phyloP scores from a whole-genome alignment of 73 alveolate species.

The Stentor coeruleus region DNA sequence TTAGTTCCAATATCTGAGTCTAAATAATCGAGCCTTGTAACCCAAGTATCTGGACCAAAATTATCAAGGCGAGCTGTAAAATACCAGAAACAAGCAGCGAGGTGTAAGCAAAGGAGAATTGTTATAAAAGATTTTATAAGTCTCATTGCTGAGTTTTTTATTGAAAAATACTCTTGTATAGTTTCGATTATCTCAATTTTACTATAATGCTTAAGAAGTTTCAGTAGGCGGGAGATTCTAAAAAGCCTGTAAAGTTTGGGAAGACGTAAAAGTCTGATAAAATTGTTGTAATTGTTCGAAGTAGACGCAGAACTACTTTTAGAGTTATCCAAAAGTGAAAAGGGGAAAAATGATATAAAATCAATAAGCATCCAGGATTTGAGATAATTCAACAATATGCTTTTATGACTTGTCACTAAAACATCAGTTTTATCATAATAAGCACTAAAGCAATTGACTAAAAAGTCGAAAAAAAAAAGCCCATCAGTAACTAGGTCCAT shows the following conservation, averaged over 20 bases:
- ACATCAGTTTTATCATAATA: not conserved
- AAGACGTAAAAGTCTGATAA: constrained; percentile 45
- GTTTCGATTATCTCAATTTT: constrained; percentile 36
- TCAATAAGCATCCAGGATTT: not conserved
- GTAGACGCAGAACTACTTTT: not conserved
- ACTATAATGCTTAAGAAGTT: constrained; percentile 39
- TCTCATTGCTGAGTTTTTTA: constrained; percentile 47
- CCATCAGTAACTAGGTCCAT: not conserved
- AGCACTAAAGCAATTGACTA: not conserved
- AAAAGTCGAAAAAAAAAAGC: not conserved
- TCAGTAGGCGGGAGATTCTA: constrained; percentile 43
- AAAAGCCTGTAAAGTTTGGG: constrained; percentile 61
- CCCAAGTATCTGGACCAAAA: constrained; percentile 76
- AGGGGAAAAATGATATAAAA: not conserved
- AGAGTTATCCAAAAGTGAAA: not conserved
- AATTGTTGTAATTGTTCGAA: constrained; percentile 39
- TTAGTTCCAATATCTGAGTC: constrained; percentile 13
- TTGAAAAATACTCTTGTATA: constrained; percentile 37
- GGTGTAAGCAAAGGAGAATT: constrained; percentile 46
- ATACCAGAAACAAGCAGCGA: constrained; percentile 81
- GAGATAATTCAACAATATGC: not conserved
- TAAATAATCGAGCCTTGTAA: constrained; percentile 34
- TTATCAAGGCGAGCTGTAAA: constrained; percentile 64
- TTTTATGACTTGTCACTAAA: not conserved
- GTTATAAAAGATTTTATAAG: constrained; percentile 38